phyloP scores from a whole-genome alignment of 2,329 filamentous ascomycete genomes.

The Pseudocercospora musae region DNA sequence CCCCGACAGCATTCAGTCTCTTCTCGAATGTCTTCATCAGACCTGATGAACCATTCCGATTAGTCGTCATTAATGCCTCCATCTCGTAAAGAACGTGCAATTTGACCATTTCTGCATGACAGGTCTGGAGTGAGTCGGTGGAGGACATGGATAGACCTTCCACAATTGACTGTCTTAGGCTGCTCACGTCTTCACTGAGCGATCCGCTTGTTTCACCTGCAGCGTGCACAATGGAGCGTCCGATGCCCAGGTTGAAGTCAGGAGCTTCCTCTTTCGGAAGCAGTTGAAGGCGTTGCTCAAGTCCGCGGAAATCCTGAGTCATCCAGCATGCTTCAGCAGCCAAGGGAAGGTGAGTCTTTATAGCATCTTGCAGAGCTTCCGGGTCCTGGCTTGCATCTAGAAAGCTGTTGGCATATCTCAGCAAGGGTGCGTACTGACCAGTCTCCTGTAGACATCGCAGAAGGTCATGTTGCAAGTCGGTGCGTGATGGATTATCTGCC shows the following conservation, averaged over 20 bases:
- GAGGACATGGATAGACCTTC: conserved; percentile 71
- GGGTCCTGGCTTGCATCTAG: conserved; percentile 9
- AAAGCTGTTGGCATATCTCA: conserved; percentile 83
- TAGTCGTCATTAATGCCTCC: conserved; percentile 63
- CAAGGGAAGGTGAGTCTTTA: conserved; percentile 58
- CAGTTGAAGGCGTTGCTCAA: conserved; percentile 58
- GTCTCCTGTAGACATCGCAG: conserved; percentile 88
- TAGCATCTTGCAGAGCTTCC: neutral
- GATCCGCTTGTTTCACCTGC: conserved; percentile 49
- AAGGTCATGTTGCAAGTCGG: conserved; percentile 76
- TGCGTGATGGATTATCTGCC: conserved; percentile 71
- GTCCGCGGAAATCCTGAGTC: conserved; percentile 73
- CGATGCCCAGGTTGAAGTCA: conserved; percentile 82
- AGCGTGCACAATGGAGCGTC: conserved; percentile 59
- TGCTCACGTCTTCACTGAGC: conserved; percentile 59
- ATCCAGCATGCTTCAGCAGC: conserved; percentile 92
- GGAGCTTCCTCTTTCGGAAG: conserved; percentile 37
- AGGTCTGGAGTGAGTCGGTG: conserved; percentile 77
- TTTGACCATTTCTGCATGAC: conserved; percentile 79
- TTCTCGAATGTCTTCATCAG: conserved; percentile 39
- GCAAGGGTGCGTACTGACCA: conserved; percentile 71
- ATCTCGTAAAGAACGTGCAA: conserved; percentile 86
- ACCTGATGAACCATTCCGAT: conserved; percentile 6
- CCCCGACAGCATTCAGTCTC: conserved; percentile 83
- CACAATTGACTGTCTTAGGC: conserved; percentile 67